phyloP scores from a whole-genome alignment of 2,329 filamentous ascomycete genomes.

The Zasmidium angulare region DNA sequence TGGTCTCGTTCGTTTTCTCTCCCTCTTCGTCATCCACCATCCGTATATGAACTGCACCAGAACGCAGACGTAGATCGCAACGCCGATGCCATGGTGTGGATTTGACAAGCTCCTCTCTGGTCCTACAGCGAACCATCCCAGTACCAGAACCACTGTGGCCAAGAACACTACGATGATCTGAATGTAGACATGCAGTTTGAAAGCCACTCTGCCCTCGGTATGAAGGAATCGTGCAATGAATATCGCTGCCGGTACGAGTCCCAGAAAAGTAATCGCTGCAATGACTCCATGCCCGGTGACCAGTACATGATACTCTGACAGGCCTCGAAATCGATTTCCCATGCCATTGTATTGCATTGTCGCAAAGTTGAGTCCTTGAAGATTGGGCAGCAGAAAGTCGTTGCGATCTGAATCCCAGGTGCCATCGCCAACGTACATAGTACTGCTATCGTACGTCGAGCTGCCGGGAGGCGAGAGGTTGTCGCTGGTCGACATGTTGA shows the following conservation, averaged over 20 bases:
- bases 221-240: slow-evolving; percentile 72
- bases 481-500: slow-evolving; percentile 30
- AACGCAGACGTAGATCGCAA: slow-evolving; percentile 73
- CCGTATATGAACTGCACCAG: slow-evolving; percentile 71
- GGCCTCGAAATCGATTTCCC: slow-evolving; percentile 73
- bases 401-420: slow-evolving; percentile 80
- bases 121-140: slow-evolving; percentile 78
- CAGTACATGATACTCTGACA: slow-evolving; percentile 69
- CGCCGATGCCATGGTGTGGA: slow-evolving; percentile 80
- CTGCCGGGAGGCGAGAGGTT: slow-evolving; percentile 67
- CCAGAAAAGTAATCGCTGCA: slow-evolving; percentile 70
- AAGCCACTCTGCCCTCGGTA: slow-evolving; percentile 52
- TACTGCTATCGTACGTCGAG: slow-evolving; percentile 70
- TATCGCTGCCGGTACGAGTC: slow-evolving; percentile 71
- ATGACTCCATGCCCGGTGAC: slow-evolving; percentile 71
- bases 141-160: slow-evolving; percentile 68
- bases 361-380: slow-evolving; percentile 73
- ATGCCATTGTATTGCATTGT: slow-evolving; percentile 88
- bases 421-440: slow-evolving; percentile 76
- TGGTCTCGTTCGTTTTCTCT: slow-evolving; percentile 45
- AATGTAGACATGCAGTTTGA: slow-evolving; percentile 72
- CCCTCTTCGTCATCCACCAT: slow-evolving; percentile 59
- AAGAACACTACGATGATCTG: slow-evolving; percentile 68
- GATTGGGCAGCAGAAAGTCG: slow-evolving; percentile 74
- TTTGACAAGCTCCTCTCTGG: slow-evolving; percentile 71